A percentile compares a stretch with the other conserved stretches of the same genome.
These are phyloP conservation scores for Protomyces arabidopsidicola DNA, from an alignment of 1,139 yeast species.

Conservation along the genomic window DNA sequence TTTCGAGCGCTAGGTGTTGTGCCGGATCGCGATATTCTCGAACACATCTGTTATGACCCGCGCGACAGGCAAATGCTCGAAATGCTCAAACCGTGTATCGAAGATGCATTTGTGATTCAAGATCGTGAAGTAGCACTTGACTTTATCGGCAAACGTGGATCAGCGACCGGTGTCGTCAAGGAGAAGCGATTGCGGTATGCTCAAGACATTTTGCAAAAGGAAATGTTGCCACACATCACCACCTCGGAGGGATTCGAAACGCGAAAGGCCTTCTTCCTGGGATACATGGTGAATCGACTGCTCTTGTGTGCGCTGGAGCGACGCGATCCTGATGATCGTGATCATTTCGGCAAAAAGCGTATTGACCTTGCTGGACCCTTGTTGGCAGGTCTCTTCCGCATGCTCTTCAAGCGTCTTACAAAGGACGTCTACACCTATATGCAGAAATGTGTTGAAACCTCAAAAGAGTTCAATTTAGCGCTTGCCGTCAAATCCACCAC, in stretches of 20 bases:
- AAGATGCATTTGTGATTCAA: slow-evolving; percentile 96
- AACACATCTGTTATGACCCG: slow-evolving; percentile 95
- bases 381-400: slow-evolving; percentile 89
- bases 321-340: slow-evolving; percentile 98
- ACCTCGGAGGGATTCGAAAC: slow-evolving; percentile 97
- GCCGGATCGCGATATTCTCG: slow-evolving; percentile 97
- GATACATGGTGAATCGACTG: slow-evolving; percentile 95
- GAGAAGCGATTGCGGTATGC: slow-evolving; percentile 99
- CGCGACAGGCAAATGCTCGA: slow-evolving; percentile 99
- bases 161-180: slow-evolving; percentile 83
- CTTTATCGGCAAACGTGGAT: slow-evolving; percentile 97
- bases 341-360: slow-evolving; percentile 97
- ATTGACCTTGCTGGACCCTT: slow-evolving; percentile 97
- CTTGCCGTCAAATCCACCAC: slow-evolving; percentile 96
- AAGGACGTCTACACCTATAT: slow-evolving; percentile 93
- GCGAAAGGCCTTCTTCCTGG: slow-evolving; percentile 92
- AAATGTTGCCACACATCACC: slow-evolving; percentile 91
- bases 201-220: slow-evolving; percentile 91
- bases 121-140: slow-evolving; percentile 97
- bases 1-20: slow-evolving; percentile 97
- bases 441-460: slow-evolving; percentile 98
- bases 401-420: slow-evolving; percentile 86
- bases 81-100: slow-evolving; percentile 98
- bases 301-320: slow-evolving; percentile 92
- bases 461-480: slow-evolving; percentile 91